These are phyloP conservation scores for Avena sativa DNA, from an alignment of 176 grass and related monocot species.

Conservation along the genomic window DNA sequence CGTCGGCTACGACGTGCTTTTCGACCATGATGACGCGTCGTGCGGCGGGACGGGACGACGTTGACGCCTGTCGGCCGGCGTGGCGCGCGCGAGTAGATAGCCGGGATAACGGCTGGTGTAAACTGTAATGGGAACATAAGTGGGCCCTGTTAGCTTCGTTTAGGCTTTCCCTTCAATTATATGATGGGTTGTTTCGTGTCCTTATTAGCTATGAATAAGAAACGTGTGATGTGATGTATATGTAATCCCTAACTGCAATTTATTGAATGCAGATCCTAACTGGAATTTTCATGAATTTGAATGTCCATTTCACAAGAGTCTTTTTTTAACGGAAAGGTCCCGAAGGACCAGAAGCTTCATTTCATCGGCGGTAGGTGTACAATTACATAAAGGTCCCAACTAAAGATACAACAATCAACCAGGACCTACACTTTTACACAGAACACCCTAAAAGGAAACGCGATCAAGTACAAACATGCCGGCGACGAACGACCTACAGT, in stretches of 20 bases:
- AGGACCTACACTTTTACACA: no score
- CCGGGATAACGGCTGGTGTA: constrained; percentile 43
- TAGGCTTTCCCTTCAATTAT: constrained; percentile 8
- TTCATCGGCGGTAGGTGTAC: no score
- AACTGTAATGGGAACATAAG: constrained; percentile 22
- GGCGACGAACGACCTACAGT: no score
- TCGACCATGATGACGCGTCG: constrained; percentile 58
- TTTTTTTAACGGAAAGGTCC: no score
- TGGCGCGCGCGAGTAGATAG: constrained; percentile 19
- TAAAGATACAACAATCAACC: no score
- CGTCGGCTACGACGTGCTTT: constrained; percentile 70
- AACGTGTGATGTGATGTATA: constrained; percentile 32
- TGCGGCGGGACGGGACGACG: constrained; percentile 46
- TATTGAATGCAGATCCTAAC: background rate
- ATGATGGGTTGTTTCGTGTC: constrained; percentile 34
- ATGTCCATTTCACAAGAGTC: background rate
- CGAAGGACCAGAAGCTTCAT: no score
- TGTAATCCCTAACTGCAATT: constrained; percentile 22
- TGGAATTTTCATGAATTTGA: background rate
- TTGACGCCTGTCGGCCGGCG: constrained; percentile 42
- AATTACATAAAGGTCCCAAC: no score
- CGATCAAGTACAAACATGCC: no score
- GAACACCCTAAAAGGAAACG: no score
- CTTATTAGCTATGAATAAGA: constrained; percentile 50
- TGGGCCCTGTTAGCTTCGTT: constrained; percentile 14